Evolutionary conservation across 1,284 basidiomycete genomes (phyloP).

Genomic region (Hortiboletus rubellus): DNA sequence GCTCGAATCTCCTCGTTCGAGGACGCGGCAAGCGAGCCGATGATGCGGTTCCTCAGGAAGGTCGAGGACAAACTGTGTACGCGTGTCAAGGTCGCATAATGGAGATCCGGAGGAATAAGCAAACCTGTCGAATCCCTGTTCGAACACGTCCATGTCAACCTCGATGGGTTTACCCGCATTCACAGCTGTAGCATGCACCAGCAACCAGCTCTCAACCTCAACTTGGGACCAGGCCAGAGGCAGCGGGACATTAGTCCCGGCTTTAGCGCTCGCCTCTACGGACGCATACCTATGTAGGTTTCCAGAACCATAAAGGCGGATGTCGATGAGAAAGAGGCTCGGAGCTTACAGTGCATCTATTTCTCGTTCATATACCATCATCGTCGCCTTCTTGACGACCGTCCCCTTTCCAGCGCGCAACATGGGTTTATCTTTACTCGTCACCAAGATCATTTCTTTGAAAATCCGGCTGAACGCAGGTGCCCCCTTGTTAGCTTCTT

Average conservation of each 20-base stretch:
- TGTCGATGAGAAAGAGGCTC: neutral
- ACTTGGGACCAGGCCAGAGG: too few relatives aligned
- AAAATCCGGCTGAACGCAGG: conserved; percentile 38
- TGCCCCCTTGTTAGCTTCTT: conserved; percentile 36
- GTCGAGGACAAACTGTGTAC: conserved; percentile 18
- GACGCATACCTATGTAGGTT: conserved; percentile 7
- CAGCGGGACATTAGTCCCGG: too few relatives aligned
- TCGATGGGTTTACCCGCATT: conserved; percentile 17
- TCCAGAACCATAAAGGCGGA: neutral
- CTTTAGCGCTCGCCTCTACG: too few relatives aligned
- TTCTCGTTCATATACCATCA: conserved; percentile 29
- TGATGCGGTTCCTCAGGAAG: conserved; percentile 27
- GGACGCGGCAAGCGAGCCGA: conserved; percentile 18
- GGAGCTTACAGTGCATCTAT: conserved; percentile 25
- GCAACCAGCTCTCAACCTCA: too few relatives aligned
- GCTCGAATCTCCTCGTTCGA: conserved; percentile 6
- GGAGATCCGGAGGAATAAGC: neutral
- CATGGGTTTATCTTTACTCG: conserved; percentile 28
- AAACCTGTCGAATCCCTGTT: conserved; percentile 35
- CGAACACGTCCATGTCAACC: conserved; percentile 22
- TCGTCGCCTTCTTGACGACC: conserved; percentile 29
- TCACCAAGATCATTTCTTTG: conserved; percentile 36
- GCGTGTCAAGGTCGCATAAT: neutral
- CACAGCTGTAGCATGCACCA: conserved; percentile 3
- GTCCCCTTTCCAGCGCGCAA: conserved; percentile 31